phyloP scores from a whole-genome alignment of 1,284 basidiomycete genomes.

The Rhodotorula sp. region DNA sequence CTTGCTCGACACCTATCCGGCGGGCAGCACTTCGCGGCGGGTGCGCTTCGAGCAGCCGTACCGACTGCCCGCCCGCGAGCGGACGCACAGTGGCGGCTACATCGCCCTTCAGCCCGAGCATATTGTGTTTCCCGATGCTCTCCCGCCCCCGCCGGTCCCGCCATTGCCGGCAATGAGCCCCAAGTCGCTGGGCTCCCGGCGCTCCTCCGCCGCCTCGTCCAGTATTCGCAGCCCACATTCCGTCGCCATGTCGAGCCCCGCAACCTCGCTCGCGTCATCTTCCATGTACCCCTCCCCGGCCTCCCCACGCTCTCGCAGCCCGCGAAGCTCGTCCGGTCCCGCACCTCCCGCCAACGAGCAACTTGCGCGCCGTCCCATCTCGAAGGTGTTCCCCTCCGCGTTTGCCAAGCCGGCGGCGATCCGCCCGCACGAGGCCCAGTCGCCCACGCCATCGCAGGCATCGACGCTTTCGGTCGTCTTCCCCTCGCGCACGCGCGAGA shows the following conservation, averaged over 20 bases:
- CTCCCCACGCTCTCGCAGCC: background rate
- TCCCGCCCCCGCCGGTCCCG: background rate
- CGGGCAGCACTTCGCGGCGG: background rate
- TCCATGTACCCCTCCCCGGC: background rate
- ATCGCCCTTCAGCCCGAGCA: conserved; percentile 17
- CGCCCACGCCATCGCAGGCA: background rate
- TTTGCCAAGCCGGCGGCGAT: background rate
- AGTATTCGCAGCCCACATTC: background rate
- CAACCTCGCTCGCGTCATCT: background rate
- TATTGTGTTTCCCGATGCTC: conserved; percentile 23
- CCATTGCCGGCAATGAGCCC: background rate
- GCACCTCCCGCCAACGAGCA: background rate
- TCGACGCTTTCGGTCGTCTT: background rate
- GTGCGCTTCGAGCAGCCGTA: conserved; percentile 13
- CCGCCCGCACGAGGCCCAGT: background rate
- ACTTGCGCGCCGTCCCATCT: background rate
- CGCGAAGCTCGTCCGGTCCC: conserved; percentile 5
- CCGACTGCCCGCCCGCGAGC: background rate
- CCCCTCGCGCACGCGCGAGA: background rate
- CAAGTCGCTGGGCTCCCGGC: background rate
- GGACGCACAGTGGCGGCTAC: background rate
- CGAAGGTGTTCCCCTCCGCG: conserved; percentile 10
- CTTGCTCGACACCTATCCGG: background rate
- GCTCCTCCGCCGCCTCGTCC: conserved; percentile 1
- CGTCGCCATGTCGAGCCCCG: conserved; percentile 1